Percentiles rank a stretch among this genome's conserved stretches.
These are phyloP conservation scores for Salvia sclarea DNA, from an alignment of 305 asterid species.

Conservation along the genomic window DNA sequence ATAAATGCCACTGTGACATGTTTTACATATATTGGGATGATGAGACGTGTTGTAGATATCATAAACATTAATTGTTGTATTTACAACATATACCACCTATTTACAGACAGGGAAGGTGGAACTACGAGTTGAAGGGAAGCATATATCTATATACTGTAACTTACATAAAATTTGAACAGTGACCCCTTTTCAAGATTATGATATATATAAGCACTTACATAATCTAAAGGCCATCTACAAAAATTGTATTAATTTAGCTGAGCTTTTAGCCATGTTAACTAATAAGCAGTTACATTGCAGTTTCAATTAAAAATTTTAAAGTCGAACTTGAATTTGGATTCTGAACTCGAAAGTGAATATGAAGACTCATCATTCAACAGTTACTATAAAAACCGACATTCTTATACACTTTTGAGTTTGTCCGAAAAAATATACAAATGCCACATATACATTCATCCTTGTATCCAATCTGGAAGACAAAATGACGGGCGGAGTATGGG, in stretches of 20 bases:
- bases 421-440: background rate
- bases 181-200: background rate
- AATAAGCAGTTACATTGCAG: background rate
- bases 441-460: background rate
- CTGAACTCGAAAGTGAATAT: background rate
- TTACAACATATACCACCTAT: background rate
- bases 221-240: background rate
- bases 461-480: background rate
- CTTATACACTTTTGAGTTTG: background rate
- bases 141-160: background rate
- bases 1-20: background rate
- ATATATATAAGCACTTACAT: background rate
- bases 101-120: too few relatives aligned
- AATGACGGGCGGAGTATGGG: background rate
- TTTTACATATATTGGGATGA: background rate
- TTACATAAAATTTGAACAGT: background rate
- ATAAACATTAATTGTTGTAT: background rate
- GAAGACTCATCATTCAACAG: background rate
- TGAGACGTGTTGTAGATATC: background rate
- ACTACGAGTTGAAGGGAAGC: background rate
- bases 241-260: background rate
- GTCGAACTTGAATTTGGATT: background rate
- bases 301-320: background rate
- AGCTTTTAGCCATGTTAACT: background rate
- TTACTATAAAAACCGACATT: too few relatives aligned